Evolutionary conservation across 495 filamentous ascomycete genomes (phyloP), one percentile per base, ranked within the genome.

Genomic region (Terfezia boudieri): DNA sequence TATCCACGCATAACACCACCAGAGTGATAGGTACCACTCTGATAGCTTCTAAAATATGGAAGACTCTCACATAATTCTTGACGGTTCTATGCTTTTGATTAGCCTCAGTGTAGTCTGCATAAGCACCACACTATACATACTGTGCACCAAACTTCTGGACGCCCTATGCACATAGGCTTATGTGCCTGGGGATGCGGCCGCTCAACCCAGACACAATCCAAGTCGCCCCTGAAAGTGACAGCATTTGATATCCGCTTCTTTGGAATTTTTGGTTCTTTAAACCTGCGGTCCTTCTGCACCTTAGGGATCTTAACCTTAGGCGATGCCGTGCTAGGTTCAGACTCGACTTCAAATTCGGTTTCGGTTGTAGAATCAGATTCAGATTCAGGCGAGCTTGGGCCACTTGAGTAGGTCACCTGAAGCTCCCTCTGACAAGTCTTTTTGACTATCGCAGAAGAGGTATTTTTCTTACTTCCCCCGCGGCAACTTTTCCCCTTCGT

Each of bases 11-110:
- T 71, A 16, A 77, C 52, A 4, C 67, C 62, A 2, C 71, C 61
- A 2, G 60, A 60, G 1, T 70, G 66, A 55, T 87, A 76, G 2
- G 73, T 59, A 14, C 77, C 78, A 0, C 77, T 73, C 61, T 90
- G 79, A 37, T 76, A 75, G 3, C 72, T 60, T 0, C 70, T 71
- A 64, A 76, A 88, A 67, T 81, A 88, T 0, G 74, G 71, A 1
- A 88, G 61, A 1, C 78, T 71, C 60, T 88, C 82, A 57, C 76
- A 81, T 4, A 90, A 61, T 0, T 72, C 73, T 12, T 77, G 73
- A 8, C 86, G 75, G 41, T 59, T 68, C 63, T 81, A 66, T 35
- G 37, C 14, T 46, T 54, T 57, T 4, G 14, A 48, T 60, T 53
- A 56, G 35, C 17, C 46, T 3, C 38, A 3, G 38, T 23, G 32